Evolutionary conservation across 129 eudicot species (phyloP).

Genomic region (Tagetes erecta): DNA sequence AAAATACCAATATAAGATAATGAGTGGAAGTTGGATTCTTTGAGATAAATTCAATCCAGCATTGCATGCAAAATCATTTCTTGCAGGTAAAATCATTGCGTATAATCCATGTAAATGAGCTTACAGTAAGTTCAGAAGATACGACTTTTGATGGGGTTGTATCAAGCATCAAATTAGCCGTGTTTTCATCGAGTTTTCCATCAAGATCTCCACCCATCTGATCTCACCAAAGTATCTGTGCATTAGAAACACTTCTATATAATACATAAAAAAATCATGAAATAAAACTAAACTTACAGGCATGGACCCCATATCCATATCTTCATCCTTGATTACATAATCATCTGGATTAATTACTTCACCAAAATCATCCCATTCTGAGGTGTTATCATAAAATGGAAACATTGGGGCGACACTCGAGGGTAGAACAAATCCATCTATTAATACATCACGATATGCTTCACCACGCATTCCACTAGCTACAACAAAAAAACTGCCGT

Average conservation of each 20-base stretch:
- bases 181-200: constrained; percentile 91
- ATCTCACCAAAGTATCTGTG: constrained; percentile 11
- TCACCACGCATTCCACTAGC: constrained; percentile 57
- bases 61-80: background rate
- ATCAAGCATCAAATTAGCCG: constrained; percentile 83
- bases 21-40: constrained; percentile 1
- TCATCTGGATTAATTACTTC: constrained; percentile 94
- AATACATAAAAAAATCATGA: background rate
- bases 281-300: constrained; percentile 45
- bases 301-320: constrained; percentile 66
- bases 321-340: constrained; percentile 76
- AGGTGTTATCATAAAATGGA: constrained; percentile 62
- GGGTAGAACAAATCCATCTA: constrained; percentile 89
- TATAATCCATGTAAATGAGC: constrained; percentile 18
- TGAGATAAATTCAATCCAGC: background rate
- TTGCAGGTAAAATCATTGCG: background rate
- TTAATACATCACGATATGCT: constrained; percentile 66
- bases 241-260: background rate
- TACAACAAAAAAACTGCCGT: constrained; percentile 27
- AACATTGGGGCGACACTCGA: constrained; percentile 92
- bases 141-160: constrained; percentile 92
- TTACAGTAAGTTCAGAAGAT: constrained; percentile 87
- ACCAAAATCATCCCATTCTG: constrained; percentile 99
- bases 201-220: constrained; percentile 76
- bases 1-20: constrained; percentile 10